A percentile compares a stretch with the other conserved stretches of the same genome.
Evolutionary conservation across 192 early-diverging fungal species (phyloP).

Genomic region (Mortierella antarctica): DNA sequence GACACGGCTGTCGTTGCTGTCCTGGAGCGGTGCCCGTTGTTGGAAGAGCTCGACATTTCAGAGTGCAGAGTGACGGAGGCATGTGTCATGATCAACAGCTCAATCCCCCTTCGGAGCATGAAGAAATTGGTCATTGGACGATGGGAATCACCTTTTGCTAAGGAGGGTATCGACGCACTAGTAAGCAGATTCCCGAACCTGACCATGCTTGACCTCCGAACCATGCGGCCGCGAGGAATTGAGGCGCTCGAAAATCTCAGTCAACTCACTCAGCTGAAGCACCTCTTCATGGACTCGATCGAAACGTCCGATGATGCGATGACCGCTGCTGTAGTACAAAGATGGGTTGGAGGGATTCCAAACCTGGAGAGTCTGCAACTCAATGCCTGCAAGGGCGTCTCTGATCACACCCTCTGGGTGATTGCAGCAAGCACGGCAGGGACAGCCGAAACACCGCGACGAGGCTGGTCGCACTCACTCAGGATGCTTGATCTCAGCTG

Average conservation of each 20-base stretch:
- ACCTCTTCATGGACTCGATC: slow-evolving; percentile 34
- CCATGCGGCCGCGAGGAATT: slow-evolving; percentile 21
- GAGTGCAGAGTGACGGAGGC: slow-evolving; percentile 28
- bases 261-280: slow-evolving; percentile 19
- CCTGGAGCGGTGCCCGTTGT: slow-evolving; percentile 27
- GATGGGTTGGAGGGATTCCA: slow-evolving; percentile 41
- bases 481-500: slow-evolving; percentile 39
- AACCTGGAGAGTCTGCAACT: slow-evolving; percentile 37
- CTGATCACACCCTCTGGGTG: slow-evolving; percentile 8
- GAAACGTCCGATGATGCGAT: slow-evolving; percentile 16
- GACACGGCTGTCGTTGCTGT: slow-evolving; percentile 12
- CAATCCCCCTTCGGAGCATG: slow-evolving; percentile 10
- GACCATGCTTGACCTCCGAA: slow-evolving; percentile 27
- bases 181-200: slow-evolving; percentile 34
- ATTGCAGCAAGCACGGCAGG: slow-evolving; percentile 23
- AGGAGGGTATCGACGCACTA: slow-evolving; percentile 25
- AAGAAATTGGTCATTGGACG: slow-evolving; percentile 36
- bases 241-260: slow-evolving; percentile 25
- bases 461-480: slow-evolving; percentile 40
- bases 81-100: slow-evolving; percentile 21
- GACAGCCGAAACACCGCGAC: slow-evolving; percentile 1
- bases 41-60: slow-evolving; percentile 46
- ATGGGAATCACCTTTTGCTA: slow-evolving; percentile 11
- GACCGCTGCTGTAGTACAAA: slow-evolving; percentile 15
- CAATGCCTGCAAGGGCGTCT: slow-evolving; percentile 36